These are phyloP conservation scores for Colletotrichum echinochloae DNA, from an alignment of 2,329 filamentous ascomycete species.

Conservation along the genomic window DNA sequence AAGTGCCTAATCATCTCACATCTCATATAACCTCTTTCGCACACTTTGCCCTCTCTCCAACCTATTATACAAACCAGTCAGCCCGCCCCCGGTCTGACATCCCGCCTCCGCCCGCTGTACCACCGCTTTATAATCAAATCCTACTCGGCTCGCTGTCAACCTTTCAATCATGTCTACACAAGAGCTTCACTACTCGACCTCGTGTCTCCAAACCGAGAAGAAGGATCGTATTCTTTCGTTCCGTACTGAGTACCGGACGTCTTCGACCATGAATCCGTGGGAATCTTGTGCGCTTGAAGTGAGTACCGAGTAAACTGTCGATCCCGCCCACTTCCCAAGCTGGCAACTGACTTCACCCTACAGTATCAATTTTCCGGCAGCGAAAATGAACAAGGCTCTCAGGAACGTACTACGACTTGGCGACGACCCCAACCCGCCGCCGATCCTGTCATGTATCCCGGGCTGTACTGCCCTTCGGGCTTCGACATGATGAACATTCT, in stretches of 20 bases:
- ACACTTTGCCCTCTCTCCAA: conserved; percentile 1
- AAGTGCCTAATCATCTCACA: conserved; percentile 22
- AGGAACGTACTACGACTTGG: conserved; percentile 34
- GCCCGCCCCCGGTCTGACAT: conserved; percentile 9
- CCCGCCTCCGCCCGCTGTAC: background rate
- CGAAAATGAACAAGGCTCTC: conserved; percentile 40
- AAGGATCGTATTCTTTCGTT: conserved; percentile 31
- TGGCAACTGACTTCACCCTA: conserved; percentile 1
- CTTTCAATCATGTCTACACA: conserved; percentile 25
- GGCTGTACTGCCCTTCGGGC: conserved; percentile 66
- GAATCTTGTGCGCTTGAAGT: conserved; percentile 52
- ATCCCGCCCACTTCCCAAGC: background rate
- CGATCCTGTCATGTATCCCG: conserved; percentile 66
- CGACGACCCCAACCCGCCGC: conserved; percentile 36
- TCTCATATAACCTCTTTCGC: conserved; percentile 3
- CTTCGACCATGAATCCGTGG: conserved; percentile 50
- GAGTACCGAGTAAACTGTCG: background rate
- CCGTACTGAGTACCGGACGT: conserved; percentile 25
- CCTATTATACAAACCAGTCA: background rate
- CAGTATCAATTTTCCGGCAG: conserved; percentile 47
- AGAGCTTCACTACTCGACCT: conserved; percentile 18
- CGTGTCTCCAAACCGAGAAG: conserved; percentile 19
- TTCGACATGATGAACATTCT: conserved; percentile 68
- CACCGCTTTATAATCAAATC: conserved; percentile 32
- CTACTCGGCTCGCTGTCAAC: background rate